Evolutionary conservation across 306 rosid genomes (phyloP).

Genomic region (Prosopis cineraria): DNA sequence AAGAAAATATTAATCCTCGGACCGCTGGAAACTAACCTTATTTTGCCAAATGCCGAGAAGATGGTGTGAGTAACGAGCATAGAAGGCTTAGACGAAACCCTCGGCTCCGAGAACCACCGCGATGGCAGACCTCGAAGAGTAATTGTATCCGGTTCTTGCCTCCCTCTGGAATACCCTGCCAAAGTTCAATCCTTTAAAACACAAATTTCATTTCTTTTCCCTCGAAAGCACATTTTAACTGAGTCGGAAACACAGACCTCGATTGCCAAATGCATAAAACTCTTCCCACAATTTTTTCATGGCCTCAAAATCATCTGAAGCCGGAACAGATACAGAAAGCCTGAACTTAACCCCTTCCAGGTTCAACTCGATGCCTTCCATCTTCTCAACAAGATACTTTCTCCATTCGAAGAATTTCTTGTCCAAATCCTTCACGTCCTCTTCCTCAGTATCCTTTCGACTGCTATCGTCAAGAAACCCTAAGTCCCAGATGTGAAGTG

Average conservation of each 20-base stretch:
- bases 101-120: slow-evolving; percentile 91
- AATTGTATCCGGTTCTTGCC: slow-evolving; percentile 70
- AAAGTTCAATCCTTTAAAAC: neutral
- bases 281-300: slow-evolving; percentile 78
- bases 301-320: slow-evolving; percentile 57
- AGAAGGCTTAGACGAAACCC: slow-evolving; percentile 95
- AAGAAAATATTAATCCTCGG: neutral
- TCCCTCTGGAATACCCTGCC: slow-evolving; percentile 60
- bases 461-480: slow-evolving; percentile 36
- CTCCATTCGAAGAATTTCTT: slow-evolving; percentile 62
- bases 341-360: slow-evolving; percentile 72
- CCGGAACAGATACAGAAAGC: slow-evolving; percentile 55
- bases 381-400: slow-evolving; percentile 50
- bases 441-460: slow-evolving; percentile 29
- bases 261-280: slow-evolving; percentile 60
- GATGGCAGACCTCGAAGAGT: slow-evolving; percentile 74
- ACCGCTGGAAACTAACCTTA: slow-evolving; percentile 51
- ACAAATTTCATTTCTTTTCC: neutral
- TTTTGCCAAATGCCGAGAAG: slow-evolving; percentile 83
- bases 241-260: slow-evolving; percentile 40
- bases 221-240: slow-evolving; percentile 11
- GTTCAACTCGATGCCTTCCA: slow-evolving; percentile 81
- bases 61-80: slow-evolving; percentile 93
- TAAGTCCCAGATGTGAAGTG: slow-evolving; percentile 65
- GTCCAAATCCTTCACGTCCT: slow-evolving; percentile 45